A percentile compares a stretch with the other conserved stretches of the same genome.
phyloP scores from a whole-genome alignment of 2,329 filamentous ascomycete genomes.

The Fusarium sp. region DNA sequence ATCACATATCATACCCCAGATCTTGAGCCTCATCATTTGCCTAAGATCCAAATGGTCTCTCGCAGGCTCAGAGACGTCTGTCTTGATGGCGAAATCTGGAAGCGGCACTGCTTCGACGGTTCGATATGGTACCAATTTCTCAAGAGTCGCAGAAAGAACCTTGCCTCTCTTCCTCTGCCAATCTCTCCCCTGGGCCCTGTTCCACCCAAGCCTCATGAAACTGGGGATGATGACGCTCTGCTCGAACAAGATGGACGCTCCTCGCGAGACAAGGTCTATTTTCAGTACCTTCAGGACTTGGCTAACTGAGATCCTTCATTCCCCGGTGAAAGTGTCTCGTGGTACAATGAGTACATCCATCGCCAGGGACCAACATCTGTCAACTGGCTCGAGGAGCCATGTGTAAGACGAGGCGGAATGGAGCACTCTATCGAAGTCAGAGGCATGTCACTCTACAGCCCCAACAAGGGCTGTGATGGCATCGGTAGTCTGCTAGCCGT shows the following conservation, averaged over 20 bases:
- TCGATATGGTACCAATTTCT: slow-evolving; percentile 74
- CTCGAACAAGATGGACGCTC: slow-evolving; percentile 43
- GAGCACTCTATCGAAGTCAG: slow-evolving; percentile 72
- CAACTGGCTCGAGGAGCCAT: slow-evolving; percentile 79
- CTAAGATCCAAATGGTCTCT: slow-evolving; percentile 76
- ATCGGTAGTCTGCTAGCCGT: slow-evolving; percentile 67
- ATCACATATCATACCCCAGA: slow-evolving; percentile 43
- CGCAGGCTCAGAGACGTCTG: slow-evolving; percentile 72
- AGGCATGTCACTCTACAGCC: slow-evolving; percentile 75
- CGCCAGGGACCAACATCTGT: slow-evolving; percentile 78
- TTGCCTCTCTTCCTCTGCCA: slow-evolving; percentile 40
- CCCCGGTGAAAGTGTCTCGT: slow-evolving; percentile 76
- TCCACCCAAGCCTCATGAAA: slow-evolving; percentile 11
- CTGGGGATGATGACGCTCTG: slow-evolving; percentile 12
- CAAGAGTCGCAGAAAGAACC: slow-evolving; percentile 53
- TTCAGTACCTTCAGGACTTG: slow-evolving; percentile 62
- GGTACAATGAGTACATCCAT: slow-evolving; percentile 91
- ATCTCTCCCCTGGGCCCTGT: too few species aligned
- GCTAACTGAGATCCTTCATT: slow-evolving; percentile 88
- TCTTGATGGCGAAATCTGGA: slow-evolving; percentile 83
- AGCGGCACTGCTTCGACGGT: slow-evolving; percentile 75
- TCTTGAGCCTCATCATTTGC: slow-evolving; percentile 58
- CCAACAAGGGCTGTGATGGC: slow-evolving; percentile 61
- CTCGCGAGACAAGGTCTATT: slow-evolving; percentile 25
- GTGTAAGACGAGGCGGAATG: slow-evolving; percentile 53